These are phyloP conservation scores for Naganishia antarctica DNA, from an alignment of 768 basidiomycete species.

Conservation along the genomic window DNA sequence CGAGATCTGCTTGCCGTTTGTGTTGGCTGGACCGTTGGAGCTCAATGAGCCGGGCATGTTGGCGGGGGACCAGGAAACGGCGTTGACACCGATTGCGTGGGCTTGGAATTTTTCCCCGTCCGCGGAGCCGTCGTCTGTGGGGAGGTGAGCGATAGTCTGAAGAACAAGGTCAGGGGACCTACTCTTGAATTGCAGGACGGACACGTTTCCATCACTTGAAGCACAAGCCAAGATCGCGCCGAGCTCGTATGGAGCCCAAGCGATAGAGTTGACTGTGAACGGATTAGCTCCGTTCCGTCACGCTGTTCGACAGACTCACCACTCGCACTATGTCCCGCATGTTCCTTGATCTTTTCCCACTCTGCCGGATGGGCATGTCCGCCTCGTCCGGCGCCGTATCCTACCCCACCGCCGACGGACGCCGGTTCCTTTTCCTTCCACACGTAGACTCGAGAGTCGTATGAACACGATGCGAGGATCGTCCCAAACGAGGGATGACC, in stretches of 20 bases:
- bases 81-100: constrained; percentile 93
- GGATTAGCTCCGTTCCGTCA: background rate
- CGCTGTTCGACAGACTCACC: constrained; percentile 55
- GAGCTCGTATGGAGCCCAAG: constrained; percentile 98
- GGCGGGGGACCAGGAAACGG: constrained; percentile 95
- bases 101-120: constrained; percentile 91
- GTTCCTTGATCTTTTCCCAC: constrained; percentile 95
- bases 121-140: constrained; percentile 88
- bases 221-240: constrained; percentile 96
- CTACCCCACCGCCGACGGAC: constrained; percentile 32
- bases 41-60: constrained; percentile 61
- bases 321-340: constrained; percentile 85
- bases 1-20: constrained; percentile 21
- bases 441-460: constrained; percentile 95
- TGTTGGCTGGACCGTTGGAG: constrained; percentile 53
- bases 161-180: constrained; percentile 37
- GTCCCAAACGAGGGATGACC: constrained; percentile 95
- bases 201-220: constrained; percentile 93
- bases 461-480: constrained; percentile 95
- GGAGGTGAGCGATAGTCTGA: background rate
- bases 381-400: constrained; percentile 36
- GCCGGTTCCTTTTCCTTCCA: constrained; percentile 69
- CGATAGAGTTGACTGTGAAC: constrained; percentile 83
- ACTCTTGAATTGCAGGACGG: constrained; percentile 96
- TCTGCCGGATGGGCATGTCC: constrained; percentile 52